Percentiles rank a stretch among this genome's conserved stretches.
phyloP scores from a whole-genome alignment of 179 eudicot species.

The Corrigiola litoralis region DNA sequence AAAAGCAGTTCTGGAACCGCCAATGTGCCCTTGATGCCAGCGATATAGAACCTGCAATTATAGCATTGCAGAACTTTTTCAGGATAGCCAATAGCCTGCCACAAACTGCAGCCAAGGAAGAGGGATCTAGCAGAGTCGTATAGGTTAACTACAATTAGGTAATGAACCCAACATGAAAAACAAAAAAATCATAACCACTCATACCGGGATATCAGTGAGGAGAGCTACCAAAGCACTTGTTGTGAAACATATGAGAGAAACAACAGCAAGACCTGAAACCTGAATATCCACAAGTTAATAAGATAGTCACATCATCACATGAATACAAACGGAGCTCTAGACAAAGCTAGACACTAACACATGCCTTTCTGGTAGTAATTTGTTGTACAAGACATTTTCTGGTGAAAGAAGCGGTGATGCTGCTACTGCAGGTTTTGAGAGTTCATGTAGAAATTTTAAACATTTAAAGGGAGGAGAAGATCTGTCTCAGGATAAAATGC shows the following conservation, averaged over 20 bases:
- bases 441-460: background rate
- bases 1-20: constrained; percentile 39
- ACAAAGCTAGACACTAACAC: too few relatives aligned
- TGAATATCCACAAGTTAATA: constrained; percentile 25
- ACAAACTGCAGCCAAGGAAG: background rate
- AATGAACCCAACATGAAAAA: background rate
- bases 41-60: constrained; percentile 64
- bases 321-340: too few relatives aligned
- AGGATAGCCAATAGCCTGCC: background rate
- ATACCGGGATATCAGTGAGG: constrained; percentile 74
- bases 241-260: constrained; percentile 73
- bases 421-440: background rate
- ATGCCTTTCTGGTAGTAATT: too few relatives aligned
- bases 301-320: background rate
- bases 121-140: background rate
- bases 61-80: background rate
- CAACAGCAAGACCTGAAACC: constrained; percentile 88
- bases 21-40: constrained; percentile 45
- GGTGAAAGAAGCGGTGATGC: background rate
- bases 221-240: constrained; percentile 76
- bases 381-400: too few relatives aligned
- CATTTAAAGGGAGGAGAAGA: too few relatives aligned
- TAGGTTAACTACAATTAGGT: background rate
- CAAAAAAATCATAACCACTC: constrained; percentile 8
- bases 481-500: too few relatives aligned